A percentile compares a stretch with the other conserved stretches of the same genome.
Evolutionary conservation across 2,329 filamentous ascomycete species (phyloP).

Genomic region (Fusarium sp.): DNA sequence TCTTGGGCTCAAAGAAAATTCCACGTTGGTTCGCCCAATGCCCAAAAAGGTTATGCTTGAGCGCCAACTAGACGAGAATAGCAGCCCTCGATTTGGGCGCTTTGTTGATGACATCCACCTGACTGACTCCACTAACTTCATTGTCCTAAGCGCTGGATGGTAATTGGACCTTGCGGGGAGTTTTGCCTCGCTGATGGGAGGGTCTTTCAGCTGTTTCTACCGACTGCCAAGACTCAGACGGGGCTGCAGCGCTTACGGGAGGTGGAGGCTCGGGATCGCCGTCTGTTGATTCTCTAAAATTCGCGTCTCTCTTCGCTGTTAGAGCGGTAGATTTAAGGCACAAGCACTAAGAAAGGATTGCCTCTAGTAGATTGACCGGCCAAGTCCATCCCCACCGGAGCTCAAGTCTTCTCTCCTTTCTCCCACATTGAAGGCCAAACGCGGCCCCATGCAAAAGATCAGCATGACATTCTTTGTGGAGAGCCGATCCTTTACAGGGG

Average conservation of each 20-base stretch:
- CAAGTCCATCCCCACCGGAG: background rate
- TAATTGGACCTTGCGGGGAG: background rate
- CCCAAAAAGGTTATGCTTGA: background rate
- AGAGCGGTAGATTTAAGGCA: background rate
- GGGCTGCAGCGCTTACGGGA: background rate
- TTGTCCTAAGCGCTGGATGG: background rate
- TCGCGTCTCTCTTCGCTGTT: background rate
- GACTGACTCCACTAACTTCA: background rate
- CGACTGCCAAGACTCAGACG: background rate
- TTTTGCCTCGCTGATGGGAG: background rate
- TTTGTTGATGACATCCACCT: background rate
- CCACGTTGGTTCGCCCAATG: background rate
- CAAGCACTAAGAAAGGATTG: background rate
- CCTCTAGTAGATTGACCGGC: background rate
- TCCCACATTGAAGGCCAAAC: background rate
- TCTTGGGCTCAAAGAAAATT: background rate
- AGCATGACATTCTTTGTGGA: background rate
- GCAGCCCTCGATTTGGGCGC: background rate
- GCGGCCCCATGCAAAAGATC: background rate
- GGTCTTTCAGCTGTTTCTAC: background rate
- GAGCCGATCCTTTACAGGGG: constrained; percentile 3
- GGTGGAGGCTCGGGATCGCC: background rate
- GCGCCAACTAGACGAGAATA: background rate
- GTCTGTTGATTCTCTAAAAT: background rate
- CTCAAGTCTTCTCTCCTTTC: background rate